Base-by-base conservation (phyloP, 495 filamentous ascomycete genomes). In the Ascobolus immersus region DNA sequence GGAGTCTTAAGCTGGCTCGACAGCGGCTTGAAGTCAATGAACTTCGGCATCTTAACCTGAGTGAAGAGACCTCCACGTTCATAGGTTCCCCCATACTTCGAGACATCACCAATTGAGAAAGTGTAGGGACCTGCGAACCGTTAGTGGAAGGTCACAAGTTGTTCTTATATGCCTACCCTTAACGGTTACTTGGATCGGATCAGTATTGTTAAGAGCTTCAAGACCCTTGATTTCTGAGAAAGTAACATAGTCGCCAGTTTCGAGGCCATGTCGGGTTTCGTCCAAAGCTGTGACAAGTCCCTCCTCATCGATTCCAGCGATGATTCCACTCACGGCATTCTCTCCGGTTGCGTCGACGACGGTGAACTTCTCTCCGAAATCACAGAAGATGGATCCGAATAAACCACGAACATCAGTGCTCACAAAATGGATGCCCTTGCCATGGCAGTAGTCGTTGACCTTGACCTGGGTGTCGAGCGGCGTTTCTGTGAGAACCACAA, bases 21-120 rank as follows among this genome's bases (percentile, higher is more conserved):
- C 21, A 92, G 60, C 10, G 71, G 56, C 52, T 86, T 75, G 56
- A 94, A 99, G 44, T 90, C 70, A 43, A 99, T 55, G 30, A 77
- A 67, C 57, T 89, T 93, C 21, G 82, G 82, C 81, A 90, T 90
- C 61, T 94, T 99, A 44, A 92, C 82, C 51, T 99, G 89, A 7
- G 69, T 74, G 48, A 70, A 99, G 23, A 93, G 61, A 36, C 89
- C 89, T 17, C 84, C 84, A 25, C 73, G 62, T 54, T 73, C 55
- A 55, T 99, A 99, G 40, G 71, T 56, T 17, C 84, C 82, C 9
- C 4, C 28, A 24, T 91, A 62, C 3, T 64, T 68, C 11, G 79
- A 79, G 6, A 92, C 80, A 55, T 94, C 80, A 18, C 82, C 86
- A 44, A 99, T 93, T 5, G 75, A 79, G 52, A 99, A 99, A 7